Evolutionary conservation across 2,329 filamentous ascomycete species (phyloP), one percentile per base, ranked within the genome.

Genomic region (Microsporum canis): DNA sequence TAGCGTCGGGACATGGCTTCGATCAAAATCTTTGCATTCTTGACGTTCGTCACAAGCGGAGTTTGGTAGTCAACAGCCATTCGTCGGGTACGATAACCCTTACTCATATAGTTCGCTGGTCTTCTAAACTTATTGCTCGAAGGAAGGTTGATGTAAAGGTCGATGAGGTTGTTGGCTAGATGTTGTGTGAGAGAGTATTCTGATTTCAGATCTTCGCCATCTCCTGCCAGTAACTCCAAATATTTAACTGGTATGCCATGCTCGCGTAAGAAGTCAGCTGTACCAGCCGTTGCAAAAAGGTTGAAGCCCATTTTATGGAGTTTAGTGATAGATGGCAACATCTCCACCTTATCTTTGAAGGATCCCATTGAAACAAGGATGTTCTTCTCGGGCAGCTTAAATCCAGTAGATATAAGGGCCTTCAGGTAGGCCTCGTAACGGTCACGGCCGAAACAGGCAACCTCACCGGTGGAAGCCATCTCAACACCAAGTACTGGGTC

Each of bases 1-100:
- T 90, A 96, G 73, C 95, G 88, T 62, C 92, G 86, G 61, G 91
- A 86, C 66, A 99, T 89, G 27, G 92, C 94, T 77, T 99, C 94
- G 59, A 99, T 87, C 58, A 99, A 78, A 63, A 99, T 89, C 82
- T 97, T 99, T 63, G 94, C 94, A 72, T 96, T 97, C 83, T 99
- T 99, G 75, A 99, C 94, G 70, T 99, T 99, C 60, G 94, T 99
- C 17, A 99, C 92, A 63, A 99, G 80, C 62, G 94, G 94, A 60
- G 94, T 95, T 78, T 97, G 92, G 78, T 96, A 89, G 76, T 96
- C 94, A 47, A 99, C 94, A 39, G 94, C 94, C 91, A 99, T 96
- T 75, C 94, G 87, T 73, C 94, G 86, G 61, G 94, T 97, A 71
- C 89, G 88, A 78, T 99, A 99, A 63, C 94, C 94, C 78, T 94